Evolutionary conservation across 768 basidiomycete genomes (phyloP).

Genomic region (Collybia nuda): DNA sequence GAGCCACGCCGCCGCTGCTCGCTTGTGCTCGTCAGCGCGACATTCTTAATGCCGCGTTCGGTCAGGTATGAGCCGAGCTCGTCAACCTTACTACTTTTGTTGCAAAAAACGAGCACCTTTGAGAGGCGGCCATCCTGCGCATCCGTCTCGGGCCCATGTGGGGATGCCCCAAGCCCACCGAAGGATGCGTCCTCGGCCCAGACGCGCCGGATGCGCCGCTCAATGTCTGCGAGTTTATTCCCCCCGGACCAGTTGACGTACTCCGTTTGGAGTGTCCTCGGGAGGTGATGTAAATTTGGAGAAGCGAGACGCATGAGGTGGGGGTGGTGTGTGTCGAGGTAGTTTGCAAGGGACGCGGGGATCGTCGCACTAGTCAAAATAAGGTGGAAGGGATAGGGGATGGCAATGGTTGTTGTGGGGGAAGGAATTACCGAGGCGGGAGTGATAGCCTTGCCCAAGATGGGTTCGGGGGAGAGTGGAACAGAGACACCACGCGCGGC

Average conservation of each 20-base stretch:
- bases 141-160: not conserved
- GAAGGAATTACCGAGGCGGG: slow-evolving; percentile 15
- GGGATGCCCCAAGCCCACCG: slow-evolving; percentile 14
- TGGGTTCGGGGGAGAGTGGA: slow-evolving; percentile 23
- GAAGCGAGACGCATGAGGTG: slow-evolving; percentile 72
- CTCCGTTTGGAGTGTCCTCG: slow-evolving; percentile 65
- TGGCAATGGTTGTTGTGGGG: slow-evolving; percentile 19
- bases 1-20: slow-evolving; percentile 61
- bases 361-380: slow-evolving; percentile 87
- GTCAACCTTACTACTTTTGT: slow-evolving; percentile 67
- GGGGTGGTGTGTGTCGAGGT: slow-evolving; percentile 65
- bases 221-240: slow-evolving; percentile 79
- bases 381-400: slow-evolving; percentile 76
- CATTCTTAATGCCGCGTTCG: slow-evolving; percentile 58
- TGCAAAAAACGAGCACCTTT: slow-evolving; percentile 83
- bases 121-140: slow-evolving; percentile 36
- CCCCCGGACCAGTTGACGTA: slow-evolving; percentile 78
- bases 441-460: slow-evolving; percentile 12
- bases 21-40: slow-evolving; percentile 65
- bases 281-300: slow-evolving; percentile 78
- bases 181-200: slow-evolving; percentile 66
- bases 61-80: slow-evolving; percentile 59
- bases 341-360: slow-evolving; percentile 68
- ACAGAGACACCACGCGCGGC: slow-evolving; percentile 55
- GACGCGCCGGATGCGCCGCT: slow-evolving; percentile 66